Conservation (phyloP, 176 grass and related monocot genomes). For the Miscanthus lutarioriparius region DNA sequence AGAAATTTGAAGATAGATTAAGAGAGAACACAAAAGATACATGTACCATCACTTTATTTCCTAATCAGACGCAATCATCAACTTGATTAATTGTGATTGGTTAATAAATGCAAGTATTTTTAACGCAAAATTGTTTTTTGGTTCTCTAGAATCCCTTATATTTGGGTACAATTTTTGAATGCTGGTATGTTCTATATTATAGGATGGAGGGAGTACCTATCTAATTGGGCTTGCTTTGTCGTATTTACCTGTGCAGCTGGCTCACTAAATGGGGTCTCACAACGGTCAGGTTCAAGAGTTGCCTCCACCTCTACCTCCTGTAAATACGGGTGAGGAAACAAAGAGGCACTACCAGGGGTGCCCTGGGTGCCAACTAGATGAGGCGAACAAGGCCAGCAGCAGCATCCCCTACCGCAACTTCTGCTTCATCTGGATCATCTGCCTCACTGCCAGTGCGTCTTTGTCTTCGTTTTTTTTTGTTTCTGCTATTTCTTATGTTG, state of each 20-base stretch:
- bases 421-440: constrained; percentile 67
- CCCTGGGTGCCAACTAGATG: constrained; percentile 46
- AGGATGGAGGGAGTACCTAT: neutral
- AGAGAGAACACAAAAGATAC: neutral
- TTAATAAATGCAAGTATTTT: neutral
- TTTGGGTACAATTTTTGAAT: neutral
- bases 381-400: constrained; percentile 19
- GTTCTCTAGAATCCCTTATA: neutral
- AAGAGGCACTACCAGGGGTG: constrained; percentile 14
- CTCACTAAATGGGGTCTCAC: neutral
- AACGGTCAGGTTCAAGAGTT: neutral
- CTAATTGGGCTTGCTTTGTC: neutral
- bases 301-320: neutral
- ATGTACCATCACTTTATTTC: neutral
- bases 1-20: neutral
- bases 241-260: neutral
- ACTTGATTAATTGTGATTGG: neutral
- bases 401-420: constrained; percentile 58
- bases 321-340: neutral
- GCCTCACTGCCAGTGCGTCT: constrained; percentile 43
- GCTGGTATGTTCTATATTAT: neutral
- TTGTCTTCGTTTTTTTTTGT: neutral
- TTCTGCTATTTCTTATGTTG: neutral
- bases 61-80: neutral
- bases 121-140: neutral